Conservation (phyloP, 495 filamentous ascomycete species). For the Sordaria brevicollis region DNA sequence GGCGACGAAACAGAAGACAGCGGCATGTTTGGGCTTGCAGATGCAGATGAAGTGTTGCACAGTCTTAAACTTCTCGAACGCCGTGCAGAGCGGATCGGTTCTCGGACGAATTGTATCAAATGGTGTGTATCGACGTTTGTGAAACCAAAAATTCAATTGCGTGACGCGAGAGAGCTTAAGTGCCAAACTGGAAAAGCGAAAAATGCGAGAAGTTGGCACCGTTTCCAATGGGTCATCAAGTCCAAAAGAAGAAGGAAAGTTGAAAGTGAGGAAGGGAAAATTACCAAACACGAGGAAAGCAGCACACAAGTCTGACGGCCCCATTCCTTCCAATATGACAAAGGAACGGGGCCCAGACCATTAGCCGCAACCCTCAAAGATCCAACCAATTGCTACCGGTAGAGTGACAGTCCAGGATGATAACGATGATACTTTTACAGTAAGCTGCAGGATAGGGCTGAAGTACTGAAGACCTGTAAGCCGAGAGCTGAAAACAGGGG, state of each 20-base stretch:
- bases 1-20: not conserved
- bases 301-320: not conserved
- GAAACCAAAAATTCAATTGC: not conserved
- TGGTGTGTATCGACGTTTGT: not conserved
- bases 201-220: not conserved
- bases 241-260: not conserved
- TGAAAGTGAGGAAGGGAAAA: not conserved
- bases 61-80: not conserved
- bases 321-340: not conserved
- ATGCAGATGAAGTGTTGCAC: not conserved
- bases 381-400: not conserved
- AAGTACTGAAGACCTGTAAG: not conserved
- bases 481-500: not conserved
- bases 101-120: not conserved
- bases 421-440: not conserved
- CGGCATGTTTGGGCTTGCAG: not conserved
- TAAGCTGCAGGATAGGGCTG: not conserved
- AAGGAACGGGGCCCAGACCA: not conserved
- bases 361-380: not conserved
- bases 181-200: not conserved
- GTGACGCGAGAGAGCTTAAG: no score
- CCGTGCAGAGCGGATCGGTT: not conserved
- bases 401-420: not conserved
- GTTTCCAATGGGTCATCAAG: not conserved
- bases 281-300: not conserved